These are phyloP conservation scores for Quercus phellos DNA, from an alignment of 331 rosid genomes.

Conservation along the genomic window DNA sequence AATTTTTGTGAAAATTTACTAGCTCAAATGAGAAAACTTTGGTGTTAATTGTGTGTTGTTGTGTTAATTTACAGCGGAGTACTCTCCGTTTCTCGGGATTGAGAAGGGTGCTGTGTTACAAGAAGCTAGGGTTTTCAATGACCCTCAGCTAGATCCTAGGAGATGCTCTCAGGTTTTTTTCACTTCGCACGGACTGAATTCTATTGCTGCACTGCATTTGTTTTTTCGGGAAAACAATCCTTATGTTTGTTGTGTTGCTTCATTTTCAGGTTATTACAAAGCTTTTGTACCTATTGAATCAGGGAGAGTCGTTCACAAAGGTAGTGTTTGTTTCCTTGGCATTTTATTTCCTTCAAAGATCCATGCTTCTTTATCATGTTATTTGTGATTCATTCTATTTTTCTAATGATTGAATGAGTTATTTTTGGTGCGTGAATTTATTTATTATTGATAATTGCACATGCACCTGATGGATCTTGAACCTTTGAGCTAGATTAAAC, in stretches of 20 bases:
- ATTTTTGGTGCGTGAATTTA: neutral
- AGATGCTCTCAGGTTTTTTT: slow-evolving; percentile 89
- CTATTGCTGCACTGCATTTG: neutral
- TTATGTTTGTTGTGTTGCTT: slow-evolving; percentile 10
- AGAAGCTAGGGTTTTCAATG: slow-evolving; percentile 98
- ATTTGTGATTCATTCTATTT: neutral
- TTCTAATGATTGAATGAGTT: too few relatives aligned
- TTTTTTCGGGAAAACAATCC: slow-evolving; percentile 3
- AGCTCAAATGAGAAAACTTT: neutral
- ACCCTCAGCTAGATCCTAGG: slow-evolving; percentile 95
- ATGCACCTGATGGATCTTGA: too few relatives aligned
- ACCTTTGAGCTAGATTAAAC: neutral
- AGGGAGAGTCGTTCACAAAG: slow-evolving; percentile 94
- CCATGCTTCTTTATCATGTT: neutral
- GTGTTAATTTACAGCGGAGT: slow-evolving; percentile 48
- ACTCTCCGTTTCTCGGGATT: slow-evolving; percentile 90
- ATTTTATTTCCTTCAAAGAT: slow-evolving; percentile 1
- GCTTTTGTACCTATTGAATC: slow-evolving; percentile 86
- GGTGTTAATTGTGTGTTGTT: slow-evolving; percentile 8
- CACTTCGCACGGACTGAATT: slow-evolving; percentile 9
- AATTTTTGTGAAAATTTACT: neutral
- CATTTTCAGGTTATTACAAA: slow-evolving; percentile 82
- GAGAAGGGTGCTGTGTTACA: slow-evolving; percentile 98
- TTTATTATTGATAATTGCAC: too few relatives aligned
- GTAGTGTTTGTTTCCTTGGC: slow-evolving; percentile 27